phyloP scores from a whole-genome alignment of 1,139 yeast species.

The Saccharomyces hybrid region DNA sequence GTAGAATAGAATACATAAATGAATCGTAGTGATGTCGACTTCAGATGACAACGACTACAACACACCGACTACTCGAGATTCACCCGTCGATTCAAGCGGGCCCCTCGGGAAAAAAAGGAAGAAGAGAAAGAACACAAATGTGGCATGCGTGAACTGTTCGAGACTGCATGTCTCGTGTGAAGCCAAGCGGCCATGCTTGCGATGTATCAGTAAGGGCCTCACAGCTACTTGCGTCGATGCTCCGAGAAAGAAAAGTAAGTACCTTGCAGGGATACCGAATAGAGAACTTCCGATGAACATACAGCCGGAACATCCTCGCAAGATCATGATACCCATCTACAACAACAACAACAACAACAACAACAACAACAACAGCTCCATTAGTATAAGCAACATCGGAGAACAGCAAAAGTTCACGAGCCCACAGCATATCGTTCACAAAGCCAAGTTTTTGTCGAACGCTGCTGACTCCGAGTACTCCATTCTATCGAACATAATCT shows the following conservation, averaged over 20 bases:
- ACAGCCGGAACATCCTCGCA: conserved; percentile 3
- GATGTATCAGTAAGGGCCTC: conserved; percentile 69
- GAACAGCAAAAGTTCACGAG: neutral
- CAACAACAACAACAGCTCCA: neutral
- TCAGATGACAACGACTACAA: conserved; percentile 4
- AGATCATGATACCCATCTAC: neutral
- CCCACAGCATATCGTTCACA: conserved; percentile 16
- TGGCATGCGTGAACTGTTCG: conserved; percentile 86
- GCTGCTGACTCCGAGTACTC: conserved; percentile 80
- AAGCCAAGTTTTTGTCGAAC: conserved; percentile 47
- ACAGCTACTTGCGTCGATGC: conserved; percentile 80
- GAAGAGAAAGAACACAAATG: conserved; percentile 50
- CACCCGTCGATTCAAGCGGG: neutral
- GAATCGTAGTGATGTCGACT: neutral
- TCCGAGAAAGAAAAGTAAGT: conserved; percentile 79
- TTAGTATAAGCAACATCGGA: neutral
- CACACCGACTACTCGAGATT: neutral
- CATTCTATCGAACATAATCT: conserved; percentile 65
- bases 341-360: neutral
- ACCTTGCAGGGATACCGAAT: conserved; percentile 52
- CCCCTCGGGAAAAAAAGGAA: conserved; percentile 6
- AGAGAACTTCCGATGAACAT: conserved; percentile 14
- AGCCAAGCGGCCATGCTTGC: conserved; percentile 66
- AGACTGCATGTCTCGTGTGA: conserved; percentile 87
- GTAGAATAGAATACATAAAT: neutral